Base-by-base conservation (phyloP, 2,329 filamentous ascomycete genomes). In the Coniochaeta pulveracea region DNA sequence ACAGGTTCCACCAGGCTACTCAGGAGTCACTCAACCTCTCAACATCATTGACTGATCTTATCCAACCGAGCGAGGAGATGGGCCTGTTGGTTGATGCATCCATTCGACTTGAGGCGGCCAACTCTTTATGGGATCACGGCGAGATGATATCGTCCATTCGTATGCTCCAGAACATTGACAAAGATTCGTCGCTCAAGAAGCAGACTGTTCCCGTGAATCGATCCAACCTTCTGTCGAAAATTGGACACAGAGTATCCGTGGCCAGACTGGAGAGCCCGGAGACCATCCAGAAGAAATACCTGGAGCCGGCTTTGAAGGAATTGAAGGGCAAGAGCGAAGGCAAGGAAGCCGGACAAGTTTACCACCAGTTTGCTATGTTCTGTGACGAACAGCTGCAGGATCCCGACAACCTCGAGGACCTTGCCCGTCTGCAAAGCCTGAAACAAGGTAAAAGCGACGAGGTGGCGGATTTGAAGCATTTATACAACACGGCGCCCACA, bases 381-480 rank as follows among this genome's bases (percentile, higher is more conserved):
- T 98, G 93, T 48, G 89, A 98, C 51, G 78, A 86, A 47, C 91
- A 98, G 52, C 65, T 98, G 8, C 83, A 94, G 47, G 89, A 89
- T 48, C 72, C 80, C 1, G 85, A 93, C 45, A 76, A 80, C 21
- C 61, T 88, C 2, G 85, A 93, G 52, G 91, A 98, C 47, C 73
- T 94, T 38, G 73, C 75, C 19, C 78, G 91, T 28, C 70, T 95
- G 26, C 73, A 83, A 48, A 85, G 76, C 44, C 65, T 96, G 19
- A 80, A 79, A 43, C 71, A 86, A 47, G 79, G 79, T 39, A 94
- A 94, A 53, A 71, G 76, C 42, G 76, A 82, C 37, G 89, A 98
- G 51, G 77, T 93, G 1, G 57, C 68, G 11, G 81, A 85, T 38
- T 72, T 93, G 9, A 74, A 80, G 38, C 68, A 66, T 2, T 66